Evolutionary conservation across 2,329 filamentous ascomycete species (phyloP).

Genomic region (Hypoxylon rubiginosum): DNA sequence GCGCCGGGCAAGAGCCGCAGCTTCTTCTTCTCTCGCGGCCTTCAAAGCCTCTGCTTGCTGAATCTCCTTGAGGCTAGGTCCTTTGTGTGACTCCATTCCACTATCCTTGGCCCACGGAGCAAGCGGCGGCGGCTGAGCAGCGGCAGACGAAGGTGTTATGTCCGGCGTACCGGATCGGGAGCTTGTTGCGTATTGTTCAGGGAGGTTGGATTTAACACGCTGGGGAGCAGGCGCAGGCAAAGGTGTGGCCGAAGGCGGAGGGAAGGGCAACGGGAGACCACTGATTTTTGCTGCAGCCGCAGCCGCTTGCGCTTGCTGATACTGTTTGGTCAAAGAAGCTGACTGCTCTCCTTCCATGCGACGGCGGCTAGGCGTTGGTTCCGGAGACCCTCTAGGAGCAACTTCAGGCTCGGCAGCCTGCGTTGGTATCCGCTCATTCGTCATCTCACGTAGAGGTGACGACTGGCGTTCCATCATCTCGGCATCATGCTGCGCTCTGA

Average conservation of each 20-base stretch:
- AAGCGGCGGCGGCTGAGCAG: conserved; percentile 74
- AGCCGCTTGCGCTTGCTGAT: conserved; percentile 68
- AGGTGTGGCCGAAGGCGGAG: conserved; percentile 80
- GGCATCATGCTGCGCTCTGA: conserved; percentile 79
- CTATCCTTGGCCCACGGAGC: conserved; percentile 96
- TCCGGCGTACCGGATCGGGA: conserved; percentile 86
- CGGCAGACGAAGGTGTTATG: conserved; percentile 55
- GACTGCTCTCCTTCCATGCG: conserved; percentile 43
- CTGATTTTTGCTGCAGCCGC: conserved; percentile 69
- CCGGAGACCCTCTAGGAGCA: conserved; percentile 30
- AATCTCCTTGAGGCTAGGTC: conserved; percentile 94
- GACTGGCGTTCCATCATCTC: conserved; percentile 57
- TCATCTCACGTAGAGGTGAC: conserved; percentile 38
- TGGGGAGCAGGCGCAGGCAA: conserved; percentile 91
- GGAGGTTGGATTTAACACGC: conserved; percentile 84
- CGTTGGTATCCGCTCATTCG: conserved; percentile 33
- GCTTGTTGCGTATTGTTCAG: conserved; percentile 73
- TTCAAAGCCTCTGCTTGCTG: conserved; percentile 95
- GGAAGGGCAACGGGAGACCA: conserved; percentile 82
- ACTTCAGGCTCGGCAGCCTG: conserved; percentile 31
- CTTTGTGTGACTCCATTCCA: conserved; percentile 77
- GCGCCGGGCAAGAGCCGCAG: conserved; percentile 81
- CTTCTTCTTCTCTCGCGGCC: conserved; percentile 88
- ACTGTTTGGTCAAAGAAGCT: conserved; percentile 65
- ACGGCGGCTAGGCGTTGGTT: conserved; percentile 31